Percentiles rank a stretch among this genome's conserved stretches.
These are phyloP conservation scores for Amanita phalloides DNA, from an alignment of 768 basidiomycete species.

Conservation along the genomic window DNA sequence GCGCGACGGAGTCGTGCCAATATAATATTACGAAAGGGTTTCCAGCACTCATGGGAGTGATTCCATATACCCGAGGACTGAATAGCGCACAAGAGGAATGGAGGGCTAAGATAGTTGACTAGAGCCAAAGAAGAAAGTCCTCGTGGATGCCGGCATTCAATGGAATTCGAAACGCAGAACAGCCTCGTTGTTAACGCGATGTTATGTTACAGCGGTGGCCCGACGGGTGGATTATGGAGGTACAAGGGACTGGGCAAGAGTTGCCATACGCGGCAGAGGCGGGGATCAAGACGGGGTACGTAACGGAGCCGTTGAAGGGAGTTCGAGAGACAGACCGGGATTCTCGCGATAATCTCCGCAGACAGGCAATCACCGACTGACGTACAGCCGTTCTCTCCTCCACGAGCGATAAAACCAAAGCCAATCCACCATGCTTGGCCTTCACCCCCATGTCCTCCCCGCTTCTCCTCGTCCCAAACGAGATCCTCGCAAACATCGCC, in stretches of 20 bases:
- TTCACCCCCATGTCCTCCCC: slow-evolving; percentile 4
- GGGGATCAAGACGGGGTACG: slow-evolving; percentile 6
- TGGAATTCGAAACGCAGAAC: neutral
- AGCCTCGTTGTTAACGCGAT: neutral
- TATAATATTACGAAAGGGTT: no score
- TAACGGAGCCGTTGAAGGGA: slow-evolving; percentile 3
- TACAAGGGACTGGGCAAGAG: neutral
- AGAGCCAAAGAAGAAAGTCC: neutral
- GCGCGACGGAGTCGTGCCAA: no score
- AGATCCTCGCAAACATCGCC: slow-evolving; percentile 42
- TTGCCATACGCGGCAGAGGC: slow-evolving; percentile 2
- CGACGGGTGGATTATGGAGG: neutral
- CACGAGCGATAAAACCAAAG: neutral
- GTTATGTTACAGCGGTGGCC: neutral
- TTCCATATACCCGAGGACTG: no score
- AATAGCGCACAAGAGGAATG: no score
- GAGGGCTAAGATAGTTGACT: no score
- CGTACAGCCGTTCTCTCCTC: neutral
- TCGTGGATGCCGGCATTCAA: neutral
- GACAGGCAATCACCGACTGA: slow-evolving; percentile 4
- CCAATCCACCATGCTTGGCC: neutral
- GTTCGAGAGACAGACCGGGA: neutral
- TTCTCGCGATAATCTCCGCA: slow-evolving; percentile 8
- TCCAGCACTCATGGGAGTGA: no score
- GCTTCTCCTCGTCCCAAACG: slow-evolving; percentile 24